A percentile compares a stretch with the other conserved stretches of the same genome.
Evolutionary conservation across 2,329 filamentous ascomycete species (phyloP).

Genomic region (Talaromyces sp.): DNA sequence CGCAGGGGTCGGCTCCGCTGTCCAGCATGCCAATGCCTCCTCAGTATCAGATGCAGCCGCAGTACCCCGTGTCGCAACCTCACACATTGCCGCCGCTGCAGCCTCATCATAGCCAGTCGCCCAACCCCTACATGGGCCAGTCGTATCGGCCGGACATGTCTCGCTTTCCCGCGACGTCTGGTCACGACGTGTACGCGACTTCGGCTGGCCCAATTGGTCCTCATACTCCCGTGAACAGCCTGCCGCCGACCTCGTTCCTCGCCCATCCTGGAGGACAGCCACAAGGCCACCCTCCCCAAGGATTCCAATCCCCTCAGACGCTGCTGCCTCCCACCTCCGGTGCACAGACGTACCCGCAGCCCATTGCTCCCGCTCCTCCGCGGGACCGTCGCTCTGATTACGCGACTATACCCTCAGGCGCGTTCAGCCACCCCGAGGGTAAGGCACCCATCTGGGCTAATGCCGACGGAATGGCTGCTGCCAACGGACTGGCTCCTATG

Average conservation of each 20-base stretch:
- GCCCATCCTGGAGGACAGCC: constrained; percentile 34
- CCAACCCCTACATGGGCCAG: constrained; percentile 37
- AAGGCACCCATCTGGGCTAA: constrained; percentile 49
- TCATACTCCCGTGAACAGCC: constrained; percentile 35
- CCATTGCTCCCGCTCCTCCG: constrained; percentile 66
- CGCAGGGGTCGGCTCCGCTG: constrained; percentile 39
- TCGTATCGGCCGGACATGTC: constrained; percentile 37
- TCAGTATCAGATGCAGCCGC: constrained; percentile 42
- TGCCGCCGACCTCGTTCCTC: constrained; percentile 38
- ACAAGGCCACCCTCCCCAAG: constrained; percentile 33
- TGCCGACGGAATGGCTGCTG: constrained; percentile 33
- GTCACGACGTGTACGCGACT: constrained; percentile 37
- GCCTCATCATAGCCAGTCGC: constrained; percentile 40
- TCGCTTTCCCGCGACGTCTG: constrained; percentile 35
- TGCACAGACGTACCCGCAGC: constrained; percentile 65
- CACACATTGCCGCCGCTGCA: constrained; percentile 42
- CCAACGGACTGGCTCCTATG: constrained; percentile 32
- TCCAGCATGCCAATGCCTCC: constrained; percentile 43
- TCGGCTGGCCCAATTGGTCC: constrained; percentile 38
- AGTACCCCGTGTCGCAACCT: constrained; percentile 38
- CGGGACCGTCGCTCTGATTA: constrained; percentile 46
- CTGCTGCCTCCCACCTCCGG: constrained; percentile 64
- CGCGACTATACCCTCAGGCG: constrained; percentile 66
- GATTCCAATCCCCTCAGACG: constrained; percentile 33
- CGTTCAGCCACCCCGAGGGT: constrained; percentile 53